Base-by-base conservation (phyloP, 2,329 filamentous ascomycete genomes). In the Colletotrichum falcatum region DNA sequence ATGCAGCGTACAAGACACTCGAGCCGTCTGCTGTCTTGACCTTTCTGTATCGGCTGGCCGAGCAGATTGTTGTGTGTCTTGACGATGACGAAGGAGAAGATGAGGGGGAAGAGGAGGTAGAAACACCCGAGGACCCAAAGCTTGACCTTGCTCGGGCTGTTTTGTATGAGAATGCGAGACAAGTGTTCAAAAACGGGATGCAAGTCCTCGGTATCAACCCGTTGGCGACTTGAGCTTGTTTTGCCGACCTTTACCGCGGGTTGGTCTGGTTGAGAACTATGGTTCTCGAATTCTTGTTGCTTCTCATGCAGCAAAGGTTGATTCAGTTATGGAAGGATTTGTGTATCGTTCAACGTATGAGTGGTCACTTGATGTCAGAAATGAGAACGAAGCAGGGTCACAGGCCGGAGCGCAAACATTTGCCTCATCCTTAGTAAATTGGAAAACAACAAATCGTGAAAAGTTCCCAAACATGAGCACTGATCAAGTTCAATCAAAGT, bases 141-240 rank as follows among this genome's bases (percentile, higher is more conserved):
- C 79, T 89, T 72, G 87, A 87, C 78, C 83, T 86, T 77, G 88
- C 89, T 12, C 82, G 90, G 73, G 84, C 89, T 79, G 88, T 88
- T 35, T 78, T 92, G 76, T 92, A 92, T 75, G 85, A 87, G 68
- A 84, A 83, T 9, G 89, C 89, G 11, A 85, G 89, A 75, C 88
- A 90, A 77, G 89, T 91, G 28, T 79, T 92, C 76, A 82, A 85
- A 77, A 92, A 91, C 79, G 90, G 89, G 39, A 91, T 92, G 89
- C 83, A 84, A 75, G 78, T 92, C 65, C 79, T 92, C 66, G 90
- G 90, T 42, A 71, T 71, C 11, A 55, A 33, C 5, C 68, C 68
- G 11, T 20, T 67, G 51, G 37, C 59, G 0, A 33, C 42, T 20
- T 71, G 53, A 63, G 20, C 18, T 62, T 18, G 12, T 14, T 6